Conservation (phyloP, 768 basidiomycete genomes). For the Xanthoconium stramineum region DNA sequence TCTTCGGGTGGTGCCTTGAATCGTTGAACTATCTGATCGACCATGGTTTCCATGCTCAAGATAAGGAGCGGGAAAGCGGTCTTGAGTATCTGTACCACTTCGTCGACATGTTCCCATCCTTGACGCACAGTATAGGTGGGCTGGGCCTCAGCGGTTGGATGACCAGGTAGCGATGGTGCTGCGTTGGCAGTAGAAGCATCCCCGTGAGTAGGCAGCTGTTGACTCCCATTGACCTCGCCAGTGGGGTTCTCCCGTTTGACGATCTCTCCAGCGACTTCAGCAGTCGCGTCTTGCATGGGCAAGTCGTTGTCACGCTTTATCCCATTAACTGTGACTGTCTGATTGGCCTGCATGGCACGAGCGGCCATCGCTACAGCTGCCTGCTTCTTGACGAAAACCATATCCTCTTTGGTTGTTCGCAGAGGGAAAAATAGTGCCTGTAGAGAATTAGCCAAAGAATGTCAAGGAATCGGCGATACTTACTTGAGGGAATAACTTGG, state of each 20-base stretch:
- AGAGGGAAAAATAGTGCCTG: slow-evolving; percentile 95
- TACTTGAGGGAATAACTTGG: slow-evolving; percentile 90
- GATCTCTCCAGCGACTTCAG: slow-evolving; percentile 28
- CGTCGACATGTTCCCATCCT: slow-evolving; percentile 89
- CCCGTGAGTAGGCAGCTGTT: slow-evolving; percentile 18
- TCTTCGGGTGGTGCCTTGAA: slow-evolving; percentile 91
- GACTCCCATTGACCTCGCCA: slow-evolving; percentile 25
- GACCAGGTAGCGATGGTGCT: slow-evolving; percentile 9
- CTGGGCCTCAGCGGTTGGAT: slow-evolving; percentile 20
- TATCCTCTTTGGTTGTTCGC: slow-evolving; percentile 79
- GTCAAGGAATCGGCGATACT: slow-evolving; percentile 20
- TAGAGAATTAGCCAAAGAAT: slow-evolving; percentile 5
- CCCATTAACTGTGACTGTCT: slow-evolving; percentile 23
- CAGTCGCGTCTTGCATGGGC: slow-evolving; percentile 26
- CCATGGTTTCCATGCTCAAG: slow-evolving; percentile 93
- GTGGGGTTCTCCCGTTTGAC: slow-evolving; percentile 20
- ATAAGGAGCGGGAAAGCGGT: slow-evolving; percentile 94
- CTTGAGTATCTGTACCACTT: slow-evolving; percentile 90
- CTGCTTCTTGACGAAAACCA: slow-evolving; percentile 46
- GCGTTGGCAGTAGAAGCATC: slow-evolving; percentile 17
- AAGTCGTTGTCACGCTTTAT: slow-evolving; percentile 31
- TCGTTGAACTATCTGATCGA: slow-evolving; percentile 86
- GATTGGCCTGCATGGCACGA: slow-evolving; percentile 35
- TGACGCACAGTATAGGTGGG: slow-evolving; percentile 47
- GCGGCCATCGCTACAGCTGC: slow-evolving; percentile 33